Conservation (phyloP, 805 yeast genomes). For the Ogataea populi-albae region DNA sequence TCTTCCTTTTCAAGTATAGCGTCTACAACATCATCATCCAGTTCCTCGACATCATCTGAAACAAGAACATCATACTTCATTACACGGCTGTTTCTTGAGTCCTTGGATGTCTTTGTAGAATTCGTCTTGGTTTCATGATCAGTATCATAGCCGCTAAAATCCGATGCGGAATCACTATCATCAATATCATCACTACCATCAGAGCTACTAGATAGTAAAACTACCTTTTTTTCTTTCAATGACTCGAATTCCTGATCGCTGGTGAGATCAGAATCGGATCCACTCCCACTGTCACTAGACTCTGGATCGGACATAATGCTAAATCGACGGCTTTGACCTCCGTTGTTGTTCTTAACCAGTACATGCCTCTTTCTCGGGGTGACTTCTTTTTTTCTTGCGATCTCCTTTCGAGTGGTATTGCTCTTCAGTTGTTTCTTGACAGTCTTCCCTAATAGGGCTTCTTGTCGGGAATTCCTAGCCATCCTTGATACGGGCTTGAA, state of each 20-base stretch:
- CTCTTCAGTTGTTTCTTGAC: neutral
- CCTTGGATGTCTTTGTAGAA: too few species aligned
- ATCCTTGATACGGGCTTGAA: neutral
- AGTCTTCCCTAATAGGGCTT: neutral
- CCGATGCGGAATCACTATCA: constrained; percentile 32
- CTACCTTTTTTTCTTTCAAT: constrained; percentile 23
- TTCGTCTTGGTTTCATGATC: too few species aligned
- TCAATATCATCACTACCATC: constrained; percentile 35
- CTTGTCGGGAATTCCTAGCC: constrained; percentile 3
- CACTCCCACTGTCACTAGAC: constrained; percentile 17
- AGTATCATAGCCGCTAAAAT: too few species aligned
- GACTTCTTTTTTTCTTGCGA: constrained; percentile 28
- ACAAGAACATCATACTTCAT: too few species aligned
- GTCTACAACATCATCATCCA: constrained; percentile 40
- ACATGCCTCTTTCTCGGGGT: constrained; percentile 7
- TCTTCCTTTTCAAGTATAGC: constrained; percentile 42
- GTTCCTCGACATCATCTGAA: constrained; percentile 39
- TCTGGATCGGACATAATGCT: constrained; percentile 26
- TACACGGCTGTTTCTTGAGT: too few species aligned
- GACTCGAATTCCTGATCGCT: constrained; percentile 11
- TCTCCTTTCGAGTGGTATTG: constrained; percentile 14
- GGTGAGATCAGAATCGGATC: constrained; percentile 28
- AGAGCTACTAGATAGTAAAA: constrained; percentile 35
- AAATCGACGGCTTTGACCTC: constrained; percentile 14
- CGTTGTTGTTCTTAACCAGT: neutral